Base-by-base conservation (phyloP, 805 yeast species). In the Schwanniomyces vanrijiae region DNA sequence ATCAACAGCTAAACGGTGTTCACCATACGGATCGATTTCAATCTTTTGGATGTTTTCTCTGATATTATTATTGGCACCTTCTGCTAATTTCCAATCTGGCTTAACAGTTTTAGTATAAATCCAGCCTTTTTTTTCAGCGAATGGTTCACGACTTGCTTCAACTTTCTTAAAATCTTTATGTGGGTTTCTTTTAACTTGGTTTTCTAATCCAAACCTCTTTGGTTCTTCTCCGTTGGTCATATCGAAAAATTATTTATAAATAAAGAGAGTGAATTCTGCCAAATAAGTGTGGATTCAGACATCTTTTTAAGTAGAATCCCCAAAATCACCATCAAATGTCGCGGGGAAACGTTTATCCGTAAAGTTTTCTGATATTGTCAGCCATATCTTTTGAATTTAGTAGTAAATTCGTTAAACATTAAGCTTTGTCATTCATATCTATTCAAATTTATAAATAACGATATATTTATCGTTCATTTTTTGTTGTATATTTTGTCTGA, bases 1-100 rank as follows among this genome's bases (percentile, higher is more conserved):
- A 40, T 66, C 70, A 4, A 60, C 58, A 5, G 76, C 66, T 6
- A 51, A 52, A 46, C 83, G 64, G 20, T 64, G 69, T 34, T 64
- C 68, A 1, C 51, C 74, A 57, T 61, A 56, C 1, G 85, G 86
- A 56, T 81, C 83, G 46, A 82, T 60, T 35, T 65, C 62, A 5
- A 80, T 44, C 56, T 79, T 82, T 42, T 65, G 58, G 57, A 73
- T 68, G 6, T 57, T 43, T 45, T 65, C 63, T 82, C 83, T 78
- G 10, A 62, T 70, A 18, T 65, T 65, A 35, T 62, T 59, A 41
- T 51, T 67, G 20, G 83, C 79, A 5, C 83, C 83, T 11, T 67
- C 55, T 3, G 81, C 83, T 6, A 67, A 65, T 33, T 49, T 56
- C 85, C 84, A 80, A 7, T 53, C 44, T 7, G 58, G 53, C 24